These are phyloP conservation scores for Podila clonocystis DNA, from an alignment of 192 early-diverging fungal genomes.

Conservation along the genomic window DNA sequence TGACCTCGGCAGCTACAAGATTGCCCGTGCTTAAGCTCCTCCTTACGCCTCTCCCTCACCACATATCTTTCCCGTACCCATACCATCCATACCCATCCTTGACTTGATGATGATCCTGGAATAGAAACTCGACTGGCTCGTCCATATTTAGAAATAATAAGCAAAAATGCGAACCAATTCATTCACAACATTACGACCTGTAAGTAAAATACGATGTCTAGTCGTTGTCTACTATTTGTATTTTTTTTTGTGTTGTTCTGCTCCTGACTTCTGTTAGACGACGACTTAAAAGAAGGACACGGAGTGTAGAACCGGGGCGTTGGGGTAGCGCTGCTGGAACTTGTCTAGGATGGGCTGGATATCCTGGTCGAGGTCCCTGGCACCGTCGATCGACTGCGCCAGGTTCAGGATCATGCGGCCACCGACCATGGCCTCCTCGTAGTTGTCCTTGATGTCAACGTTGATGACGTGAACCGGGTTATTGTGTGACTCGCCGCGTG, in stretches of 20 bases:
- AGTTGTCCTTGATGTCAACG: constrained; percentile 96
- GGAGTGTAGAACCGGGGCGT: constrained; percentile 69
- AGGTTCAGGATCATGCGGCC: constrained; percentile 87
- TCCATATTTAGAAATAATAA: constrained; percentile 7
- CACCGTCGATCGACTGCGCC: constrained; percentile 70
- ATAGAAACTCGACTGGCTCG: background rate
- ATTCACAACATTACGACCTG: background rate
- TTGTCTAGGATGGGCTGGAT: constrained; percentile 83
- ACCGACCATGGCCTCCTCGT: constrained; percentile 85
- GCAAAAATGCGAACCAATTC: background rate
- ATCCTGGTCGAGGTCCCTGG: constrained; percentile 84
- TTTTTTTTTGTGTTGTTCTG: background rate
- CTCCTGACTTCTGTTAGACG: too few species aligned
- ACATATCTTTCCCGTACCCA: too few species aligned
- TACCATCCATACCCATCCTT: too few species aligned
- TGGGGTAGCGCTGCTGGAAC: constrained; percentile 67
- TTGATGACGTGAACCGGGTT: constrained; percentile 92
- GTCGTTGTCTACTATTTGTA: background rate
- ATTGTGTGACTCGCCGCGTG: constrained; percentile 72
- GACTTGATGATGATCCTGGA: too few species aligned
- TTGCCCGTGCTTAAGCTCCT: too few species aligned
- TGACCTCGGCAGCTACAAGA: constrained; percentile 4
- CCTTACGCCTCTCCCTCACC: too few species aligned
- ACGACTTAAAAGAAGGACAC: constrained; percentile 66
- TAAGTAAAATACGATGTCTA: background rate